Conservation (phyloP, 805 yeast genomes). For the Kuraishia cidri region DNA sequence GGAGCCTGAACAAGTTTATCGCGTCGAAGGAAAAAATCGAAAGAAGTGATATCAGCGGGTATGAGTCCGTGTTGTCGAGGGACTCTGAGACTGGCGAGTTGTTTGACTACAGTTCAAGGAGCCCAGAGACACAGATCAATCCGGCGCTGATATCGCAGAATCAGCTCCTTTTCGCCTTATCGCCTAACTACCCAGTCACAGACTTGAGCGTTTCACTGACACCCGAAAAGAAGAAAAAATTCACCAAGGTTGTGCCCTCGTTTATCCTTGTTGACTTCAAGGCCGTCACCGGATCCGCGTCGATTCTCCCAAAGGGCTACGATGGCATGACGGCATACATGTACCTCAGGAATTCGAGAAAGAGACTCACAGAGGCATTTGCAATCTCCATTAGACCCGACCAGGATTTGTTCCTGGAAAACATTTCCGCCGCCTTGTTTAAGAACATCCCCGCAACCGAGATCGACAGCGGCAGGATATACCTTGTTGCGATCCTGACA, state of each 20-base stretch:
- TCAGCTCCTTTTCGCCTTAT: constrained; percentile 64
- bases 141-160: constrained; percentile 57
- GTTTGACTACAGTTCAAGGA: constrained; percentile 21
- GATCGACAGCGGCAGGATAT: constrained; percentile 51
- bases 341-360: constrained; percentile 55
- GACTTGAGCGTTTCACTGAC: constrained; percentile 21
- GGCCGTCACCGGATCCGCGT: constrained; percentile 52
- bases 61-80: constrained; percentile 60
- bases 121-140: constrained; percentile 19
- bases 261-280: constrained; percentile 74
- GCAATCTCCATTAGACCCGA: constrained; percentile 55
- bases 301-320: constrained; percentile 55
- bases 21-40: constrained; percentile 10
- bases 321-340: constrained; percentile 66
- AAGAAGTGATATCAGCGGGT: constrained; percentile 32
- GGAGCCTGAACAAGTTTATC: constrained; percentile 19
- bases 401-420: constrained; percentile 51
- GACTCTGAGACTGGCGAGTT: constrained; percentile 51
- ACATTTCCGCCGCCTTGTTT: constrained; percentile 72
- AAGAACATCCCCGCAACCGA: constrained; percentile 65
- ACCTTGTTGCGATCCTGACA: constrained; percentile 66
- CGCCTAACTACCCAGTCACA: constrained; percentile 60
- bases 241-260: constrained; percentile 42
- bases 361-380: constrained; percentile 72
- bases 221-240: constrained; percentile 38